A percentile compares a stretch with the other conserved stretches of the same genome.
These are phyloP conservation scores for Apiospora sp. DNA, from an alignment of 2,329 filamentous ascomycete genomes.

Conservation along the genomic window DNA sequence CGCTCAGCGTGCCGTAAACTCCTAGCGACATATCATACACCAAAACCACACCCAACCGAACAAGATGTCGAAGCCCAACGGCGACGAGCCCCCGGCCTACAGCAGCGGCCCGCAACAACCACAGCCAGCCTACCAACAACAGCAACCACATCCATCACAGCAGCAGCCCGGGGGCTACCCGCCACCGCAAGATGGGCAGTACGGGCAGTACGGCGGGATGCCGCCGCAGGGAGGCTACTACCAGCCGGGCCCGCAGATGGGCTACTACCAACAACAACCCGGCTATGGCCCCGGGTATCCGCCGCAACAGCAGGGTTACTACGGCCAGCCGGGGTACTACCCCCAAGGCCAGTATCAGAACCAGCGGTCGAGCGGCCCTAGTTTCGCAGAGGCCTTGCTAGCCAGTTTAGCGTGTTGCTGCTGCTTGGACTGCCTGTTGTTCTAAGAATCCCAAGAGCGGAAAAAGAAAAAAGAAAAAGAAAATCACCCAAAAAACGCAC, in stretches of 20 bases:
- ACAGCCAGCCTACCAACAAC: conserved; percentile 50
- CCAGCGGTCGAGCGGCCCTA: conserved; percentile 34
- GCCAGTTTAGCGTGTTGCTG: conserved; percentile 65
- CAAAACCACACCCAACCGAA: not conserved
- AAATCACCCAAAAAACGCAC: too few relatives aligned
- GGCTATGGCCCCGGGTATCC: conserved; percentile 44
- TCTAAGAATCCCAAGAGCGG: conserved; percentile 48
- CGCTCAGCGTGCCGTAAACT: conserved; percentile 1
- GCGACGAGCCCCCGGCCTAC: conserved; percentile 60
- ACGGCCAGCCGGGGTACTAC: conserved; percentile 36
- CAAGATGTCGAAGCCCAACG: conserved; percentile 52
- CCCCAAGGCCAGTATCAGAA: conserved; percentile 39
- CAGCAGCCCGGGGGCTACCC: conserved; percentile 26
- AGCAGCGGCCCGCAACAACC: conserved; percentile 51
- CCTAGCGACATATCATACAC: conserved; percentile 19
- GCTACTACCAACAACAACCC: conserved; percentile 52
- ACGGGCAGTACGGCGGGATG: conserved; percentile 1
- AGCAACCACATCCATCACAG: conserved; percentile 25
- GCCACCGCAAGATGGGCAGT: not conserved
- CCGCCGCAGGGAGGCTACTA: conserved; percentile 44
- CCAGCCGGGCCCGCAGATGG: conserved; percentile 52
- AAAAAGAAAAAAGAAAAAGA: not conserved
- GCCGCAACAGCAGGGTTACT: conserved; percentile 21
- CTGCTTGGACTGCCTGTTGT: conserved; percentile 62
- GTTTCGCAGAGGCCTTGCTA: conserved; percentile 52